phyloP scores from a whole-genome alignment of 805 yeast species.

The Starmerella etchellsii region DNA sequence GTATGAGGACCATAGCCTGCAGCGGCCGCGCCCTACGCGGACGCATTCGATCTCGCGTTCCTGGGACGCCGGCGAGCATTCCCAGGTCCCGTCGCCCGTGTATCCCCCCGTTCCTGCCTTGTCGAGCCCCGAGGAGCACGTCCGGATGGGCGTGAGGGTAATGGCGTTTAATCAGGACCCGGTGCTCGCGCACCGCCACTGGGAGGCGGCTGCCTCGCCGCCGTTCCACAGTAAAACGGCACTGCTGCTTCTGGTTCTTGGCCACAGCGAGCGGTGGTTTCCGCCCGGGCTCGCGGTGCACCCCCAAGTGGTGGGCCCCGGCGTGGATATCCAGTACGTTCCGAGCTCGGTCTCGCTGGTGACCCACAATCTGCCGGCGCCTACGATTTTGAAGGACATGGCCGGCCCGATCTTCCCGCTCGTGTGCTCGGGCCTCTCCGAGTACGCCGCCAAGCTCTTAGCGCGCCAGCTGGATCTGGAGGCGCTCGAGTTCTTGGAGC shows the following conservation, averaged over 20 bases:
- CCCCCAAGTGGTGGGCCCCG: neutral
- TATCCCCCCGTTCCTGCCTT: neutral
- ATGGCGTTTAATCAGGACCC: neutral
- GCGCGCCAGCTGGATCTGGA: conserved; percentile 36
- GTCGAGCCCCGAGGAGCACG: conserved; percentile 1
- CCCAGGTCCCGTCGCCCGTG: neutral
- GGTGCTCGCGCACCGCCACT: conserved; percentile 4
- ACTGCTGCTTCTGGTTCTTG: conserved; percentile 8
- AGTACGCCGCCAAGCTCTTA: conserved; percentile 5
- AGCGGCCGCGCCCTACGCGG: conserved; percentile 1
- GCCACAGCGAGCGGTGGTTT: conserved; percentile 8
- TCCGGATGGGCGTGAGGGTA: neutral
- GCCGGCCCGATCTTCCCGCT: neutral
- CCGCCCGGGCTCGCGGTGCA: neutral
- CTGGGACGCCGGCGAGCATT: conserved; percentile 12
- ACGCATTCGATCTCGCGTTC: conserved; percentile 11
- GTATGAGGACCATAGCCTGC: neutral
- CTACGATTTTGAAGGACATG: neutral
- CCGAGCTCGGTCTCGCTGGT: neutral
- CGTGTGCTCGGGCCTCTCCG: conserved; percentile 3
- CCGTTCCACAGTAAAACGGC: conserved; percentile 3
- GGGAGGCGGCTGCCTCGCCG: conserved; percentile 7
- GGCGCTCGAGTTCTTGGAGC: conserved; percentile 48
- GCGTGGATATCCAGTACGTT: neutral
- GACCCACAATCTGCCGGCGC: neutral